Base-by-base conservation (phyloP, 2,329 filamentous ascomycete species). In the Penicillium sp. region DNA sequence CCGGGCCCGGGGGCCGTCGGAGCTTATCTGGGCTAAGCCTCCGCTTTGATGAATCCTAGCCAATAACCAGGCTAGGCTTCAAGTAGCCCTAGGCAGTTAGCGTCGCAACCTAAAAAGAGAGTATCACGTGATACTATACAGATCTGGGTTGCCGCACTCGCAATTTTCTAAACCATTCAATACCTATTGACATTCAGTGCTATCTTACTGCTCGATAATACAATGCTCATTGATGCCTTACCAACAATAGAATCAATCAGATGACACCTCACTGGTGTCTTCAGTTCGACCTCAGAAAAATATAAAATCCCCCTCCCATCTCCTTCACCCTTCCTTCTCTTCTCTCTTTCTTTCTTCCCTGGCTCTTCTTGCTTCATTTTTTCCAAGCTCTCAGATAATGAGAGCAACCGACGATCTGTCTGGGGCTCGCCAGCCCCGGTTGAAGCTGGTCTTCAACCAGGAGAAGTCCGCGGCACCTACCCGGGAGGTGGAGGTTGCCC, bases 61-160 rank as follows among this genome's bases (percentile, higher is more conserved):
- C 15, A 18, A 18, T 18, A 18, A 18, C 15, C 15, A 18, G 15
- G 15, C 15, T 18, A 18, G 15, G 15, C 15, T 18, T 18, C 15
- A 18, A 18, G 15, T 18, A 18, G 15, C 15, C 15, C 15, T 18
- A 28, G 27, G 27, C 9, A 28, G 8, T 8, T 9, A 37, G 33
- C 15, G 33, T 37, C 10, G 33, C 33, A 20, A 35, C 32, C 32
- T 20, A 20, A 20, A 20, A 20, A 5, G 33, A 18, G 6, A 32
- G 10, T 12, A 32, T 65, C 63, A 66, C 62, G 63, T 66, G 63
- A 62, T 39, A 7, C 6, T 63, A 60, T 66, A 65, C 59, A 61
- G 60, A 62, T 57, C 54, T 53, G 61, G 59, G 58, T 46, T 15
- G 40, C 44, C 39, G 25, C 32, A 37, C 27, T 42, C 24, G 20